Evolutionary conservation across 805 yeast species (phyloP).

Genomic region (Metschnikowia orientalis): DNA sequence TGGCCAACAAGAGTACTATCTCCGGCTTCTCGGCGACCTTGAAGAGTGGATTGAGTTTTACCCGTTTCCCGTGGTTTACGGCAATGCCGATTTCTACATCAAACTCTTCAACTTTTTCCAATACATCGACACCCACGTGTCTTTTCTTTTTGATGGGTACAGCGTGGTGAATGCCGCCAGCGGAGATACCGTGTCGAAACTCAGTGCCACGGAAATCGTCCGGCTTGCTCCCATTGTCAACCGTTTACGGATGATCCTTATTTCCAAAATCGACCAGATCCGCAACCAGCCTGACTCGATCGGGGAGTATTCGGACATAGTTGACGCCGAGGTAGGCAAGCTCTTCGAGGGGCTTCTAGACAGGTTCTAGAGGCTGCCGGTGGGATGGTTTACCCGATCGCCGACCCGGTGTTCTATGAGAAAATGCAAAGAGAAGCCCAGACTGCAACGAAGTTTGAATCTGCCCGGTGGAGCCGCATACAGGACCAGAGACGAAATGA

Average conservation of each 20-base stretch:
- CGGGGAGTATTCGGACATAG: conserved; percentile 10
- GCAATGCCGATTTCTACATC: conserved; percentile 4
- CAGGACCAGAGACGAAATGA: too few relatives aligned
- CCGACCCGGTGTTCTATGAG: too few relatives aligned
- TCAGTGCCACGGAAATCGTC: conserved; percentile 48
- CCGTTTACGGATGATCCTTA: conserved; percentile 43
- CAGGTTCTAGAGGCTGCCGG: conserved; percentile 13
- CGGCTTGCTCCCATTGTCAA: conserved; percentile 51
- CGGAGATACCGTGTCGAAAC: conserved; percentile 10
- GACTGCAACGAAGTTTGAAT: too few relatives aligned
- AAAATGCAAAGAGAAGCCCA: too few relatives aligned
- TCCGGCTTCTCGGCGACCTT: conserved; percentile 62
- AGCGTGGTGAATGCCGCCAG: conserved; percentile 8
- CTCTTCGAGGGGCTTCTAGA: conserved; percentile 39
- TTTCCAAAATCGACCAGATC: conserved; percentile 23
- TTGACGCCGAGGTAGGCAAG: conserved; percentile 36
- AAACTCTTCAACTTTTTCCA: conserved; percentile 28
- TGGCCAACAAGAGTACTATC: conserved; percentile 61
- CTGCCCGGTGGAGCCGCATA: too few relatives aligned
- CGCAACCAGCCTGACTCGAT: too few relatives aligned
- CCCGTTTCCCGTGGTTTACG: conserved; percentile 13
- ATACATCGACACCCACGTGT: conserved; percentile 32
- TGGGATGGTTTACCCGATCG: not conserved
- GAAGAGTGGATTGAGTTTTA: conserved; percentile 52
- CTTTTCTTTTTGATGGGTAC: conserved; percentile 30